Evolutionary conservation across 139 green algal species (phyloP), one percentile per base, ranked within the genome.

Genomic region (Tetradesmus obliquus): DNA sequence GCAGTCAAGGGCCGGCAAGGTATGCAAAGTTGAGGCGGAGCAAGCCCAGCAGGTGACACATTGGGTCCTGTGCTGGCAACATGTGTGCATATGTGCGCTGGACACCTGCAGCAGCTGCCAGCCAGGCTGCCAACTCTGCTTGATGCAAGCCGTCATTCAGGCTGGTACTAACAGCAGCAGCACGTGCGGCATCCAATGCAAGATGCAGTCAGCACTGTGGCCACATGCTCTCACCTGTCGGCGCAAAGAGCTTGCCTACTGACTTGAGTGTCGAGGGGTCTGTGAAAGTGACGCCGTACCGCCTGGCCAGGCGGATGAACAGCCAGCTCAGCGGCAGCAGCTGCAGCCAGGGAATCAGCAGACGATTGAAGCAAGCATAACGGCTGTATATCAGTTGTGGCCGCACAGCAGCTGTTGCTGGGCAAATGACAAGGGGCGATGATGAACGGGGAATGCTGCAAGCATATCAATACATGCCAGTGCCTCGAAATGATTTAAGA

Each of bases 271-370:
- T 86, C 1, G 60, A 79, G 1, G 85, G 66, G 45, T 93, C 90
- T 10, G 85, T 76, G n/a, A 92, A 81, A 6, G 55, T 81, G 53
- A 96, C 55, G 22, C 55, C 79, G 69, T 84, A 92, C 57, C 90
- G 80, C 8, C 66, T 55, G 3, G 9, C 83, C 55, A 95, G 91
- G 55, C 71, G 22, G 15, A 45, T 51, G n/a, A 95, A 54, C 86
- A 96, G 83, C 81, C 89, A 91, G 0, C 55, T 53, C 13, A 84
- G 86, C 20, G 93, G 91, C 15, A 86, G 85, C 24, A 79, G 88
- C 92, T 96, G 93, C 74, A 79, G 2, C 55, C 55, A 6, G 81
- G 10, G 24, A 17, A 17, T 57, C 76, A 55, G 82, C 15, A 54
- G 20, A 72, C 55, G 53, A 20, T 9, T 1, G 22, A 12, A 22